Base-by-base conservation (phyloP, 2,329 filamentous ascomycete species). In the Hypoxylon sp. region DNA sequence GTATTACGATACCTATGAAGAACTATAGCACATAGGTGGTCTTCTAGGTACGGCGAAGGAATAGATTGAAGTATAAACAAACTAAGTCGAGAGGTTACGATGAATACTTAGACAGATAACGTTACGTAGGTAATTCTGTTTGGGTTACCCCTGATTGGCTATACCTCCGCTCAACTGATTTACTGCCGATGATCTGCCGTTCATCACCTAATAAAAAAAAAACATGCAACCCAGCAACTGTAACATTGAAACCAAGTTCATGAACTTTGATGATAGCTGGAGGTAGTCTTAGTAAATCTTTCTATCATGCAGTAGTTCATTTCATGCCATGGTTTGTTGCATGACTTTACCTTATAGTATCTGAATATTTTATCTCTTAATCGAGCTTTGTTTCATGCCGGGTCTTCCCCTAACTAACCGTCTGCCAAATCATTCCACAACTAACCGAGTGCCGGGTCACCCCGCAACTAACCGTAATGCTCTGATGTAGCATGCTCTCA, bases 111-210 rank as follows among this genome's bases (percentile, higher is more conserved):
- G 24, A 20, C 20, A 53, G 32, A 56, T 53, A 47, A 47, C 59
- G 59, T 55, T n/a, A n/a, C n/a, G n/a, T n/a, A n/a, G n/a, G n/a
- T n/a, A 62, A 62, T 28, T 28, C 37, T 6, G 32, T 47, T 57
- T 50, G 30, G 20, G 6, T n/a, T 28, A 10, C 19, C n/a, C 43
- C 30, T 58, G 37, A 65, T 65, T 65, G 62, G 62, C 15, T 19
- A 5, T 30, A 39, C 26, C 46, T 58, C 50, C 62, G 54, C 49
- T 26, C 28, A 41, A 17, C 48, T 17, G 24, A 30, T 13, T 41
- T 39, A 39, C 7, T 39, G n/a, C n/a, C n/a, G n/a, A n/a, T n/a
- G n/a, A n/a, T n/a, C n/a, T n/a, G n/a, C n/a, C n/a, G n/a, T n/a
- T n/a, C n/a, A n/a, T n/a, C n/a, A n/a, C n/a, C n/a, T n/a, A n/a